phyloP scores from a whole-genome alignment of 805 yeast genomes.

The Yarrowia osloensis region DNA sequence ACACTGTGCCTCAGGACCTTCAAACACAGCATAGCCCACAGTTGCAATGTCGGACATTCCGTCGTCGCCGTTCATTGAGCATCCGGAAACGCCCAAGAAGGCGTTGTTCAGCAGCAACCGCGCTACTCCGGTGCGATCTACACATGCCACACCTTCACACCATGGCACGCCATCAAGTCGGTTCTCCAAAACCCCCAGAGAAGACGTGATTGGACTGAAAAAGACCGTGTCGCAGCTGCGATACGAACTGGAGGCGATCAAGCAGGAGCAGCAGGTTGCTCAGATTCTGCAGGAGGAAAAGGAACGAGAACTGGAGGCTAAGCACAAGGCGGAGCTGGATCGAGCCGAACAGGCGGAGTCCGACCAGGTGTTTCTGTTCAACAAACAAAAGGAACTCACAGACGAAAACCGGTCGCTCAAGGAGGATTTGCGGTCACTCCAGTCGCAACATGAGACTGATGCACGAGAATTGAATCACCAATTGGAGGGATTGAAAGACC shows the following conservation, averaged over 20 bases:
- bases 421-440: conserved; percentile 37
- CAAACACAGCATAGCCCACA: neutral
- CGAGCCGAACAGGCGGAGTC: conserved; percentile 44
- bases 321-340: conserved; percentile 41
- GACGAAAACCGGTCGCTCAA: conserved; percentile 38
- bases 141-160: conserved; percentile 13
- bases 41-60: conserved; percentile 7
- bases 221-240: conserved; percentile 40
- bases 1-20: too few species aligned
- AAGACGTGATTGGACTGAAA: conserved; percentile 33
- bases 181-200: neutral
- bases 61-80: conserved; percentile 28
- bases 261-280: conserved; percentile 46
- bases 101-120: neutral
- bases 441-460: conserved; percentile 33
- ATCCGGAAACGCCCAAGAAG: conserved; percentile 24
- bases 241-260: conserved; percentile 45
- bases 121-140: neutral
- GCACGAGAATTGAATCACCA: conserved; percentile 6
- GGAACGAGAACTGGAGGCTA: conserved; percentile 40
- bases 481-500: conserved; percentile 4
- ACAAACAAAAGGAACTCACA: conserved; percentile 42
- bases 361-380: conserved; percentile 45
- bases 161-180: neutral
- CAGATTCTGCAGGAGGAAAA: conserved; percentile 42